Base-by-base conservation (phyloP, 176 grass and related monocot genomes). In the Chrysopogon serrulatus region DNA sequence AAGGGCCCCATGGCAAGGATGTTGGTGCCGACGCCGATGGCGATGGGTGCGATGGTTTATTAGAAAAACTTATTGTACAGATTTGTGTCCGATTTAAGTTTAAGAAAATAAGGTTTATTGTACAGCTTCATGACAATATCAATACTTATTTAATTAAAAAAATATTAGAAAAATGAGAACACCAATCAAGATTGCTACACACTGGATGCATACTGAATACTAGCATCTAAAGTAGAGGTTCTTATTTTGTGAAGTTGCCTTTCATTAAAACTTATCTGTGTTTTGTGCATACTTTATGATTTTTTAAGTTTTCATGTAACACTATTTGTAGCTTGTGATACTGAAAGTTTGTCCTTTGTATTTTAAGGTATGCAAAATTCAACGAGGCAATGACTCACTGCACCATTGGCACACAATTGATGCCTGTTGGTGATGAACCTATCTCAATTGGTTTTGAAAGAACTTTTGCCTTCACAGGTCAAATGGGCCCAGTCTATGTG, bases 401-500 rank as follows among this genome's bases (percentile, higher is more conserved):
- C 77, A 92, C 85, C 30, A 78, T 98, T 86, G 96, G 93, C 45
- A 85, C 91, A 76, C 87, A 98, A 87, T 79, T 95, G 75, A 93
- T 85, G 68, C 91, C 89, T 23, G 90, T 92, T 77, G 76, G 89
- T 84, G 90, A 95, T 76, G 91, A 94, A 79, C 80, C 91, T 67
- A 68, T 77, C 65, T 85, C 87, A 56, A 80, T 93, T 82, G 92
- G 87, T 82, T 95, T 93, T 80, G 88, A 93, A 39, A 93, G 76
- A 32, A 90, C 87, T 51, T 98, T 77, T 91, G 89, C 96, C n/a
- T 98, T 98, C 57, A 81, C 79, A 57, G 93, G 96, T 88, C 96
- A 98, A 86, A 93, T 98, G 90, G 96, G 96, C 37, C 93, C 96
- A 60, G 79, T 95, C 73, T 98, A 98, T 93, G 68, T 82, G 10